Percentiles rank a stretch among this genome's conserved stretches.
These are phyloP conservation scores for Immersiporthe knoxdaviesiana DNA, from an alignment of 2,329 filamentous ascomycete species.

Conservation along the genomic window DNA sequence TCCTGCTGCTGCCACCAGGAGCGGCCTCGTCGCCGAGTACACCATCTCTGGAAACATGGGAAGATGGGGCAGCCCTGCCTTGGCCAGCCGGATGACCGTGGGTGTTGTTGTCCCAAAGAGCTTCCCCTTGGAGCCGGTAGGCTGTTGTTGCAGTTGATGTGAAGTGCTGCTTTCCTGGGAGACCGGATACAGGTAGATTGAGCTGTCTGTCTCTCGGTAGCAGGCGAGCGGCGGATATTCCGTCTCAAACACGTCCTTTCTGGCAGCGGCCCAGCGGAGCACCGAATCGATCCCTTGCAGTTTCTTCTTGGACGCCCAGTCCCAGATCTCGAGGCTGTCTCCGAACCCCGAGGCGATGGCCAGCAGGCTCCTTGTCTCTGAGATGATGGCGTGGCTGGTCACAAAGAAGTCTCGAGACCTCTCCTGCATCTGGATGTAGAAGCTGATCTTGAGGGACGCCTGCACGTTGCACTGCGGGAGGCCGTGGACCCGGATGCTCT, in stretches of 20 bases:
- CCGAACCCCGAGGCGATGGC: constrained; percentile 45
- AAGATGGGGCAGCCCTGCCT: constrained; percentile 42
- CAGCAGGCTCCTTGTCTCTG: constrained; percentile 42
- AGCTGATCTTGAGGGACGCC: constrained; percentile 42
- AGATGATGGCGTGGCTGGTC: constrained; percentile 47
- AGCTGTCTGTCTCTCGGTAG: constrained; percentile 39
- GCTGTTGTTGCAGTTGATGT: not conserved
- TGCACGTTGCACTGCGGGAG: constrained; percentile 34
- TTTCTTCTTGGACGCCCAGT: constrained; percentile 44
- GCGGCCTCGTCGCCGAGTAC: constrained; percentile 43
- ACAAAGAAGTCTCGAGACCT: constrained; percentile 47
- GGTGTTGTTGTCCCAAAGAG: constrained; percentile 39
- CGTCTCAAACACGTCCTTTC: constrained; percentile 41
- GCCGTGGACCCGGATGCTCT: constrained; percentile 36
- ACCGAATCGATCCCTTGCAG: constrained; percentile 44
- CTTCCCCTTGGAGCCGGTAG: constrained; percentile 35
- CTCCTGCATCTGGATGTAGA: constrained; percentile 43
- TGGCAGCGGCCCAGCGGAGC: constrained; percentile 44
- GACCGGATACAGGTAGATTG: constrained; percentile 41
- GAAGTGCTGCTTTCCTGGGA: constrained; percentile 28
- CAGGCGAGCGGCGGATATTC: constrained; percentile 41
- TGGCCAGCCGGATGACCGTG: constrained; percentile 40
- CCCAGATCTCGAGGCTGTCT: constrained; percentile 44
- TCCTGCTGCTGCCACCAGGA: constrained; percentile 44
- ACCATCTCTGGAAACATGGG: constrained; percentile 47